phyloP scores from a whole-genome alignment of 768 basidiomycete species.

The Leccinum uliginosum region DNA sequence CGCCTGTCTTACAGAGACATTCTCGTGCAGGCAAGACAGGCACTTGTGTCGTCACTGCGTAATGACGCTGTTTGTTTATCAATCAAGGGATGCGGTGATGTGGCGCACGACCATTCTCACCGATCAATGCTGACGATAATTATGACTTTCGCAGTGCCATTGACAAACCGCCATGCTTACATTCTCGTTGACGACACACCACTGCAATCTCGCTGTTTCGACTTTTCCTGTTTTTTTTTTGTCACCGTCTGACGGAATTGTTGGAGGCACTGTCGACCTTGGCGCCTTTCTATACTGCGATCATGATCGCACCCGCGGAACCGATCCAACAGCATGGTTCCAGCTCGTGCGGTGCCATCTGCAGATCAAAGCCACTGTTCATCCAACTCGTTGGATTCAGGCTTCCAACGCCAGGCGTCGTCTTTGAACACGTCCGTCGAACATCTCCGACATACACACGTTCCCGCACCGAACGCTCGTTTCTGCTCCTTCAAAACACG shows the following conservation, averaged over 20 bases:
- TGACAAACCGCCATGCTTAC: not conserved
- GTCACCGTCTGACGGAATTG: not conserved
- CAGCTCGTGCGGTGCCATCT: constrained; percentile 2
- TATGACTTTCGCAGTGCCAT: not conserved
- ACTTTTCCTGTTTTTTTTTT: not conserved
- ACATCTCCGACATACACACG: constrained; percentile 1
- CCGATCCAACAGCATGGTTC: constrained; percentile 5
- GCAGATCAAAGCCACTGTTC: constrained; percentile 15
- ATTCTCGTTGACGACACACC: not conserved
- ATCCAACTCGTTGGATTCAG: not conserved
- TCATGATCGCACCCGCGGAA: constrained; percentile 17
- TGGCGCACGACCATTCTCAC: constrained; percentile 12
- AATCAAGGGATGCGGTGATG: constrained; percentile 15
- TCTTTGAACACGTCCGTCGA: not conserved
- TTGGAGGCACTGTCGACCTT: constrained; percentile 1
- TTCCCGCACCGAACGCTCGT: not conserved
- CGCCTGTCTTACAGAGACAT: not conserved
- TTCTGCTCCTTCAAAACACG: not conserved
- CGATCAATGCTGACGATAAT: constrained; percentile 1
- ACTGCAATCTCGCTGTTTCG: not conserved
- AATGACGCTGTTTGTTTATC: constrained; percentile 6
- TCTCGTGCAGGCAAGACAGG: constrained; percentile 4
- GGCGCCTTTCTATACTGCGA: constrained; percentile 13
- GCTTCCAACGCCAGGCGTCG: not conserved
- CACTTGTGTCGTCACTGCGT: constrained; percentile 17